Evolutionary conservation across 495 filamentous ascomycete species (phyloP), one percentile per base, ranked within the genome.

Genomic region (Aspergillus saccharolyticus): DNA sequence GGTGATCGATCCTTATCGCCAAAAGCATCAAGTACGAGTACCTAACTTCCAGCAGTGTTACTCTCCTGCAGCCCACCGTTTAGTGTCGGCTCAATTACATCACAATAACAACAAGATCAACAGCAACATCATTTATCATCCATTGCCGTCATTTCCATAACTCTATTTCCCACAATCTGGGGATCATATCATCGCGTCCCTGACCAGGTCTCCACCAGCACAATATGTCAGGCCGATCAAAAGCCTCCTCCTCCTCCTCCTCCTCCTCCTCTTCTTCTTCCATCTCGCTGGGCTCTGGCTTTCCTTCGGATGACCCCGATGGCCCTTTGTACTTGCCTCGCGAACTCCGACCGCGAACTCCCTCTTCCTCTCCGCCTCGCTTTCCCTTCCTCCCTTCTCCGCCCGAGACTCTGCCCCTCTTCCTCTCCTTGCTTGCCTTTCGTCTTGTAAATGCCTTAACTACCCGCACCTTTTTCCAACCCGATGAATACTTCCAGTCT

Each of bases 401-500:
- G 42, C 9, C 54, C 46, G 24, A 46, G 61, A 4, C 19, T 53
- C 28, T 63, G 57, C 39, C 68, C 73, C 71, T 86, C 54, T 76
- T 89, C 51, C 73, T 82, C 43, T 76, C 84, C 43, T 82, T 97
- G 19, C 63, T 96, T 55, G 81, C 81, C 14, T 80, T 97, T 49
- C 90, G 94, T 53, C 80, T 96, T 51, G 65, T 90, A 67, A 97
- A 97, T 73, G 85, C 91, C n/a, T 76, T 96, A 55, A 82, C 76
- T 50, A 76, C 95, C 42, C 79, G 84, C 50, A 97, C 94, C n/a
- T 99, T 96, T 70, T 99, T 99, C 76, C 94, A 99, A 70, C 94
- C 94, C n/a, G 94, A 99, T 75, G 94, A 99, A 70, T 97, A 89
- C 77, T 99, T 91, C 62, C 94, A 99, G 66, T 89, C 91, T 6